These are phyloP conservation scores for Pyronema domesticum DNA, from an alignment of 495 filamentous ascomycete species.

Conservation along the genomic window DNA sequence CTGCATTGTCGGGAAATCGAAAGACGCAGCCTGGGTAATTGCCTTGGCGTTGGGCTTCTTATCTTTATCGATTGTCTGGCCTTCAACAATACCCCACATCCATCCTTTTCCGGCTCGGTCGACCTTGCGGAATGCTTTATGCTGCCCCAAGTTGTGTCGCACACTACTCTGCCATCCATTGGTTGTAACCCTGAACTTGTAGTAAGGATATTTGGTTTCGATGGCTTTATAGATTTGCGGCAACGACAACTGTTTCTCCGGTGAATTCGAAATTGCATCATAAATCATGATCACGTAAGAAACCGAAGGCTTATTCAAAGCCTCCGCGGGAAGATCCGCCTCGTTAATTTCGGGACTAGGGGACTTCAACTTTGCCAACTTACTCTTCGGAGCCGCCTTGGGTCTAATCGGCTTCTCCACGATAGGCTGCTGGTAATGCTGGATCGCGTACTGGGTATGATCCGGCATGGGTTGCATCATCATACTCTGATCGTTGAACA, in stretches of 20 bases:
- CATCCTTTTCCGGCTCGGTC: slow-evolving; percentile 55
- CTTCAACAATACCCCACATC: slow-evolving; percentile 47
- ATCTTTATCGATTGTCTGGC: slow-evolving; percentile 50
- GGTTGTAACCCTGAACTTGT: slow-evolving; percentile 60
- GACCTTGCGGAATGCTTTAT: slow-evolving; percentile 71
- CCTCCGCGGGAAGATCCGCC: slow-evolving; percentile 63
- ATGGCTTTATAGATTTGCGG: slow-evolving; percentile 90
- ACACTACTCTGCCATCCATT: slow-evolving; percentile 96
- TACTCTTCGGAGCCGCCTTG: slow-evolving; percentile 36
- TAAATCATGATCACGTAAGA: slow-evolving; percentile 87
- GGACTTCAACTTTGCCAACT: slow-evolving; percentile 30
- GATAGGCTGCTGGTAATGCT: slow-evolving; percentile 19
- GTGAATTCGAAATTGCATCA: slow-evolving; percentile 62
- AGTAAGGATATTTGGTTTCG: slow-evolving; percentile 75
- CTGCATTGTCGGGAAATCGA: not conserved
- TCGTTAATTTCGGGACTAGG: slow-evolving; percentile 56
- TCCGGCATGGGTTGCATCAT: not conserved
- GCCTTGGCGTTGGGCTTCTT: slow-evolving; percentile 30
- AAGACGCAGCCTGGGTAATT: not conserved
- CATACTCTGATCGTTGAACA: not conserved
- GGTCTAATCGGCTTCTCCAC: slow-evolving; percentile 41
- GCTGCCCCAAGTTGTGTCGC: slow-evolving; percentile 82
- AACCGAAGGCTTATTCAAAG: slow-evolving; percentile 63
- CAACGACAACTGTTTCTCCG: slow-evolving; percentile 53
- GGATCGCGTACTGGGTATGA: not conserved